A percentile compares a stretch with the other conserved stretches of the same genome.
Conservation (phyloP, 305 asterid species). For the Caryopteris hybrid region DNA sequence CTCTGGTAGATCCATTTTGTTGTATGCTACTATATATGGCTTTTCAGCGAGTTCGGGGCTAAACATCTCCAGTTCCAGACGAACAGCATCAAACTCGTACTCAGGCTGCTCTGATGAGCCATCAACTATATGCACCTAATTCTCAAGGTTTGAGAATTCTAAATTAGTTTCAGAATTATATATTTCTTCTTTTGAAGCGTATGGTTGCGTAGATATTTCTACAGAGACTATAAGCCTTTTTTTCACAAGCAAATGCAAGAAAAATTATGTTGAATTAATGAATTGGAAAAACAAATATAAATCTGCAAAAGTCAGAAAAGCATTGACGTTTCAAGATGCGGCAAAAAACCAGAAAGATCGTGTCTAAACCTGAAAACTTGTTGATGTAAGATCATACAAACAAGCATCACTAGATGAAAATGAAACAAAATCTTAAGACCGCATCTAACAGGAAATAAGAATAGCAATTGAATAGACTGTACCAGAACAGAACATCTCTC, state of each 20-base stretch:
- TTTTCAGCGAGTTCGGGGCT: constrained; percentile 84
- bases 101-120: constrained; percentile 91
- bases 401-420: not conserved
- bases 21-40: constrained; percentile 74
- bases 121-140: constrained; percentile 85
- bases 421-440: not conserved
- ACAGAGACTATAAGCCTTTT: not conserved
- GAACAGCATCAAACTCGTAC: constrained; percentile 88
- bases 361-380: not conserved
- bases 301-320: no score
- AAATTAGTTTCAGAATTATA: constrained; percentile 19
- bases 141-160: constrained; percentile 17
- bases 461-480: constrained; percentile 14
- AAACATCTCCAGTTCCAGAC: constrained; percentile 95
- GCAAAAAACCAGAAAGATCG: not conserved
- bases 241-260: not conserved
- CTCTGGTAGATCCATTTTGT: constrained; percentile 95
- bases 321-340: no score
- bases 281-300: not conserved
- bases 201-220: not conserved
- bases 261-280: not conserved
- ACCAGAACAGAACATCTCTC: constrained; percentile 97
- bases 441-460: not conserved
- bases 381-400: not conserved
- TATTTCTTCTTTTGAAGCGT: not conserved